Base-by-base conservation (phyloP, 148 eudicot species). In the Cornus controversa region DNA sequence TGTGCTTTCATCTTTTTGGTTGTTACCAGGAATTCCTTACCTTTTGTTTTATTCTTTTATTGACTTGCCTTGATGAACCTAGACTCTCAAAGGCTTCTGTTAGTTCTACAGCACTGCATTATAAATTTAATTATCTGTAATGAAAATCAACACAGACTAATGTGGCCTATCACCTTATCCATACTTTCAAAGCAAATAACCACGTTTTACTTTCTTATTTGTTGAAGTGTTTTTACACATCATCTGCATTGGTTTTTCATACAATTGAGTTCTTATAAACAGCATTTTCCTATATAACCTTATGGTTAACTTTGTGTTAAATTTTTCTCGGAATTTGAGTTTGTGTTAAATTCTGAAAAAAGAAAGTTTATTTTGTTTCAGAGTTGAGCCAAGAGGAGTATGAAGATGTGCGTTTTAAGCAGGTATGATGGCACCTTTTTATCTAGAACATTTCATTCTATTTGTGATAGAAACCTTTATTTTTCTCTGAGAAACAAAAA, bases 361-460 rank as follows among this genome's bases (percentile, higher is more conserved):
- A 11, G 47, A 24, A 42, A 58, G 22, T 20, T 47, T 69, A 8
- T 77, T 73, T 70, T 84, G 28, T 86, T 84, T 66, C 91, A 94
- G 98, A 87, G 31, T 75, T 94, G 90, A 90, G 87, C 85, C 82
- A 79, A 77, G 96, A 94, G 69, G 98, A 94, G 87, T 66, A 76
- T 74, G 94, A 92, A 78, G 97, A 92, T 73, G 96, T 94, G 74
- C 89, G 78, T 31, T 91, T 94, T 77, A 94, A 91, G 89, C 92
- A 82, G 94, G 98, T 91, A 89, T 26, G 37, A 11, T 23, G 45
- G 10, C 73, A 60, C 24, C 62, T 11, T 67, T 76, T 22, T 31
- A 34, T 40, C 10, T 40, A 60, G 53, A 24, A 68, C 47, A 22
- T 22, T 36, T 37, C 3, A 5, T 37, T 16, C 26, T 22, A 5